phyloP scores from a whole-genome alignment of 2,329 filamentous ascomycete species.

The Thermochaetoides dissita region DNA sequence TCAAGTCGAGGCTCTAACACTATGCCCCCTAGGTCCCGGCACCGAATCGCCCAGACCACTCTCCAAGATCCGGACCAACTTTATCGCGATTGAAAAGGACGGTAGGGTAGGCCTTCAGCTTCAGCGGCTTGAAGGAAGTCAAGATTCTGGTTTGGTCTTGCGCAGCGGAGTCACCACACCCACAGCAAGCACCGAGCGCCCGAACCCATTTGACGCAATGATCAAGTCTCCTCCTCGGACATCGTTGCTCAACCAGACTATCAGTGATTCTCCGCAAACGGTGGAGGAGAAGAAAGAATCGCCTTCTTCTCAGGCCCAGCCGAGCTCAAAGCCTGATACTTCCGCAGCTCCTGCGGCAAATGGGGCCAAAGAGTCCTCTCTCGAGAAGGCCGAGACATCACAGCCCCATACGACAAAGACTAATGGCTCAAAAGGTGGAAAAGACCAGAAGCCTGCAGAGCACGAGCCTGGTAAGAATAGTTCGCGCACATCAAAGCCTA shows the following conservation, averaged over 20 bases:
- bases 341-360: constrained; percentile 6
- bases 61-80: constrained; percentile 62
- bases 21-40: constrained; percentile 15
- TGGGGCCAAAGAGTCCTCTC: not conserved
- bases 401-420: constrained; percentile 1
- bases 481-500: constrained; percentile 5
- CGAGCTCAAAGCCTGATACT: constrained; percentile 11
- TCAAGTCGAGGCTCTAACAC: constrained; percentile 8
- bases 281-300: constrained; percentile 6
- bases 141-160: constrained; percentile 26
- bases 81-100: constrained; percentile 58
- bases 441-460: not conserved
- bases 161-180: constrained; percentile 25
- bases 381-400: not conserved
- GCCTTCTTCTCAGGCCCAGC: constrained; percentile 11
- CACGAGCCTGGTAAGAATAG: constrained; percentile 4
- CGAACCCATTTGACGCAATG: constrained; percentile 22
- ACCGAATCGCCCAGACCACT: constrained; percentile 48
- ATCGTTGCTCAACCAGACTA: constrained; percentile 25
- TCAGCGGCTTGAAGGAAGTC: constrained; percentile 24
- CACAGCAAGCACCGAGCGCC: constrained; percentile 26
- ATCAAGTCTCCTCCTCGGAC: constrained; percentile 20
- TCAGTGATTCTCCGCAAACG: constrained; percentile 28
- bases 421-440: not conserved
- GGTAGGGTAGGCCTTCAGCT: constrained; percentile 39